Evolutionary conservation across 2,329 filamentous ascomycete species (phyloP).

Genomic region (Ophiostoma fasciatum): DNA sequence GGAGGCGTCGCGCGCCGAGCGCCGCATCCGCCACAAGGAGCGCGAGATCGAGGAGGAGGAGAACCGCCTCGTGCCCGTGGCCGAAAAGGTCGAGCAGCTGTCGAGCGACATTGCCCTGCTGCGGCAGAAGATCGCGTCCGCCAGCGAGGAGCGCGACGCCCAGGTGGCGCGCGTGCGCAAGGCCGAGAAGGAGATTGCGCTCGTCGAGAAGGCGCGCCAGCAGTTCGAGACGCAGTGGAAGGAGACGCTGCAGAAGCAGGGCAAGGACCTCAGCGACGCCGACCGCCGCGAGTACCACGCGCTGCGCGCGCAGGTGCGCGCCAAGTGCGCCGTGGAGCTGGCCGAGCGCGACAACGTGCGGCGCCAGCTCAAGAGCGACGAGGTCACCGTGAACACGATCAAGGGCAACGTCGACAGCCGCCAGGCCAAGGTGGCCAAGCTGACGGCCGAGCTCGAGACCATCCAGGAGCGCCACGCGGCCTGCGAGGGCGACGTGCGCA

Average conservation of each 20-base stretch:
- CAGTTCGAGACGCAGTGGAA: constrained; percentile 82
- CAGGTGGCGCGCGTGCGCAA: constrained; percentile 56
- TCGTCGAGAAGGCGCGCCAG: constrained; percentile 78
- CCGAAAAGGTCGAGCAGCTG: constrained; percentile 80
- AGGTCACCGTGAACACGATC: constrained; percentile 77
- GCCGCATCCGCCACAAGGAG: constrained; percentile 71
- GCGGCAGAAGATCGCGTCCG: constrained; percentile 50
- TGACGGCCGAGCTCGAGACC: constrained; percentile 54
- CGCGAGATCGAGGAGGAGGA: constrained; percentile 76
- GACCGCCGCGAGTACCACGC: constrained; percentile 84
- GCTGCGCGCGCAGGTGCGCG: constrained; percentile 71
- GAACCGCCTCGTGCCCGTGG: constrained; percentile 72
- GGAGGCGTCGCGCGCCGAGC: constrained; percentile 67
- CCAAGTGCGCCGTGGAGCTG: constrained; percentile 67
- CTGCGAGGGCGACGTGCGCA: constrained; percentile 47
- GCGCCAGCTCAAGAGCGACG: constrained; percentile 80
- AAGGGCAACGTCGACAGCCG: constrained; percentile 75
- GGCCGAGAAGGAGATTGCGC: constrained; percentile 63
- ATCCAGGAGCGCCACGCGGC: constrained; percentile 54
- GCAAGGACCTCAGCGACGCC: constrained; percentile 67
- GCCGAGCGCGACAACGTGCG: constrained; percentile 73
- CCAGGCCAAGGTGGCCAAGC: constrained; percentile 56
- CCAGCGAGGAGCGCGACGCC: constrained; percentile 61
- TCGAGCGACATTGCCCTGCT: constrained; percentile 54
- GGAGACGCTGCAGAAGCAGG: constrained; percentile 72